phyloP scores from a whole-genome alignment of 805 yeast genomes.

The Kuraishia ogatae region DNA sequence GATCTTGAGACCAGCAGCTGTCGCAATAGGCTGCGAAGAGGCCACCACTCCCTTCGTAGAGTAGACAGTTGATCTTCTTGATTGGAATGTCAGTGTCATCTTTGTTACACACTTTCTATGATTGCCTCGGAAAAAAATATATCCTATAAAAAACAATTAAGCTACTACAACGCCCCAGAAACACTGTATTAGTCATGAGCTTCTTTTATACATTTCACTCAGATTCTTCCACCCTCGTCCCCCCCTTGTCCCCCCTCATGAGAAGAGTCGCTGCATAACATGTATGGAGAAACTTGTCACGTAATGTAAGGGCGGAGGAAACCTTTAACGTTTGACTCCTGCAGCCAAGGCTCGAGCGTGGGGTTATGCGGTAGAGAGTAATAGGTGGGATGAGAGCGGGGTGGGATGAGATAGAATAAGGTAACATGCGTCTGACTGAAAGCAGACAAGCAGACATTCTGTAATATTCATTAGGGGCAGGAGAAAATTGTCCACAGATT shows the following conservation, averaged over 20 bases:
- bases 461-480: too few relatives aligned
- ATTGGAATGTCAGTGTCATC: constrained; percentile 18
- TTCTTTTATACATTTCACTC: neutral
- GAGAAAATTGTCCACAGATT: neutral
- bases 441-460: neutral
- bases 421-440: neutral
- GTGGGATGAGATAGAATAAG: neutral
- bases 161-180: neutral
- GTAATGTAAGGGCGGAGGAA: neutral
- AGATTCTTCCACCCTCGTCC: too few relatives aligned
- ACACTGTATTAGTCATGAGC: neutral
- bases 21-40: constrained; percentile 71
- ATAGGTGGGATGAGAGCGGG: neutral
- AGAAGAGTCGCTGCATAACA: too few relatives aligned
- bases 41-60: constrained; percentile 67
- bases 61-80: constrained; percentile 68
- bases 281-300: neutral
- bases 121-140: too few relatives aligned
- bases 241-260: neutral
- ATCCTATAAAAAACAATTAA: neutral
- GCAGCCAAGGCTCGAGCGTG: neutral
- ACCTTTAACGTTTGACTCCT: neutral
- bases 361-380: neutral
- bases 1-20: constrained; percentile 61
- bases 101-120: too few relatives aligned